phyloP scores from a whole-genome alignment of 1,139 yeast species.

The Sugiyamaella japonica region DNA sequence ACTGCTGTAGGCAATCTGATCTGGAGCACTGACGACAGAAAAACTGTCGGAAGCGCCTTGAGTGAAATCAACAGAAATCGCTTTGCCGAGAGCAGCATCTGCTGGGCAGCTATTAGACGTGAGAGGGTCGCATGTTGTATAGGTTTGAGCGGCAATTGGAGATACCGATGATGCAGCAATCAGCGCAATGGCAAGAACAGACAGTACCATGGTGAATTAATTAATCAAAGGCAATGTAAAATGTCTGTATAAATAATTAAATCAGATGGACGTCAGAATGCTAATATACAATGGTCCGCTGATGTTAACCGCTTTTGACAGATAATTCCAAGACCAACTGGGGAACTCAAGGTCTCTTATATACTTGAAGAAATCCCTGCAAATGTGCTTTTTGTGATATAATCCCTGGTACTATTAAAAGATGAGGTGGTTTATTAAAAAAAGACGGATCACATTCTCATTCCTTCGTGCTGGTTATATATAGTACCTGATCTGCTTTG shows the following conservation, averaged over 20 bases:
- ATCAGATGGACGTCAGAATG: too few species aligned
- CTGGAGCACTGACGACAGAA: constrained; percentile 25
- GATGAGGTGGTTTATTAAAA: not conserved
- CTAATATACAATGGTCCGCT: too few species aligned
- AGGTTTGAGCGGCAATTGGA: constrained; percentile 3
- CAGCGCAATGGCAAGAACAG: not conserved
- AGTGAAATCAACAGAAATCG: constrained; percentile 34
- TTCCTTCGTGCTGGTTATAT: not conserved
- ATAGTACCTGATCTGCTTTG: not conserved
- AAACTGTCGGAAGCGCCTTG: constrained; percentile 30
- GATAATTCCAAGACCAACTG: too few species aligned
- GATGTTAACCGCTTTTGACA: too few species aligned
- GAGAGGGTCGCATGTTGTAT: constrained; percentile 36
- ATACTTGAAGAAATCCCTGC: not conserved
- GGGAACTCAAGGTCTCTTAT: not conserved
- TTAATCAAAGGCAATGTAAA: too few species aligned
- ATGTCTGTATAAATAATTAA: too few species aligned
- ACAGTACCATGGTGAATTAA: not conserved
- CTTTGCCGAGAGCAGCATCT: constrained; percentile 37
- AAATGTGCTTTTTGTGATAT: too few species aligned
- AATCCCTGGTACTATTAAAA: not conserved
- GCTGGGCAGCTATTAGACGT: constrained; percentile 31
- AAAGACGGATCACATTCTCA: not conserved
- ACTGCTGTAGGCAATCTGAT: constrained; percentile 38
- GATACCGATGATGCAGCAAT: not conserved